Conservation (phyloP, 805 yeast species). For the Ogataea paraovalis region DNA sequence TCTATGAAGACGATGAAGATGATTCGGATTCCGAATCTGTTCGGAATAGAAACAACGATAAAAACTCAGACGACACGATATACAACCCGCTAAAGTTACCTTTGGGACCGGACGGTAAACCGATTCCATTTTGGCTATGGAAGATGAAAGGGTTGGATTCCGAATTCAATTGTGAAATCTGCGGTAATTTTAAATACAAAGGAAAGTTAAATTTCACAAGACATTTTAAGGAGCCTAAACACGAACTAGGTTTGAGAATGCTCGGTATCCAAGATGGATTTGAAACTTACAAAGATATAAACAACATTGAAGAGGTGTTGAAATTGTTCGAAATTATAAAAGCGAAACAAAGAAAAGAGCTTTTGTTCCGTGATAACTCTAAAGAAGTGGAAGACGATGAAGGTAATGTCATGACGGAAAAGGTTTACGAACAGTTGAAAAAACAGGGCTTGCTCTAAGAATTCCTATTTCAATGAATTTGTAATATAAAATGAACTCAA, state of each 20-base stretch:
- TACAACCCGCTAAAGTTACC: constrained; percentile 60
- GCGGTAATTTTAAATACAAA: constrained; percentile 68
- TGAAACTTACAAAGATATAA: constrained; percentile 56
- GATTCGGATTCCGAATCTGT: constrained; percentile 8
- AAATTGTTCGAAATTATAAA: constrained; percentile 49
- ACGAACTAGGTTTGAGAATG: constrained; percentile 66
- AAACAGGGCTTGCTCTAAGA: constrained; percentile 63
- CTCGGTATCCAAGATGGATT: constrained; percentile 60
- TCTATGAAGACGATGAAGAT: constrained; percentile 23
- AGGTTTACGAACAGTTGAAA: constrained; percentile 79
- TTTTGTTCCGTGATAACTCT: constrained; percentile 46
- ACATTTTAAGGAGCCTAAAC: constrained; percentile 73
- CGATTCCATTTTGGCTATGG: constrained; percentile 91
- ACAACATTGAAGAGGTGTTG: constrained; percentile 63
- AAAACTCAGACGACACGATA: constrained; percentile 33
- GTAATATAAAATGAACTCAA: not conserved
- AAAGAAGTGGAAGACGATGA: constrained; percentile 88
- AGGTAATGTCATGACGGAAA: constrained; percentile 87
- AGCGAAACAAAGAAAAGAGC: constrained; percentile 33
- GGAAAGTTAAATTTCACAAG: constrained; percentile 70
- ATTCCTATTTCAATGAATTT: not conserved
- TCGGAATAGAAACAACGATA: constrained; percentile 22
- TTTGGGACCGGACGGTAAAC: constrained; percentile 82
- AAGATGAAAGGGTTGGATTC: constrained; percentile 82
- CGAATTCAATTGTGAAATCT: constrained; percentile 75